Evolutionary conservation across 2,329 filamentous ascomycete genomes (phyloP), one percentile per base, ranked within the genome.

Genomic region (Fusarium haematococcum): DNA sequence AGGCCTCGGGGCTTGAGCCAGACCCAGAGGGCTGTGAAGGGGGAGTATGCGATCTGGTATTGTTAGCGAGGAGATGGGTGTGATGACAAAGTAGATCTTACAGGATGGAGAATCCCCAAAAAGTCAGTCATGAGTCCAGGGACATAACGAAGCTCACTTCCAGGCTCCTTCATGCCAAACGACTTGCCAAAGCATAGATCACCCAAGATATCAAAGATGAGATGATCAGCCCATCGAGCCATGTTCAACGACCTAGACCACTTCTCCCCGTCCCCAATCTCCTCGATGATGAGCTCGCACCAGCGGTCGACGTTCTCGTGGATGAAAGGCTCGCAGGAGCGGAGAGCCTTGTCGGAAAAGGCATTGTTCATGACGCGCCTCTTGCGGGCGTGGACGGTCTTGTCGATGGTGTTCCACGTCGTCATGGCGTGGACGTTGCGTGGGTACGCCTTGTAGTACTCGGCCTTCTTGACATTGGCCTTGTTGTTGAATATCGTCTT

Each of bases 1-100:
- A 79, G 66, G 0, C 77, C 77, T 23, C 73, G 68, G 0, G 76
- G 76, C n/a, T 78, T 79, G 13, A 78, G 65, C 77, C 77, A 79
- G 20, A 73, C 65, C 77, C 75, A 77, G 18, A 77, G 23, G 5
- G 67, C 27, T 8, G 73, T 64, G 23, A 78, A 69, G 0, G 77
- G 77, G 11, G 77, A 77, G 30, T 67, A 70, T 3, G 69, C 73
- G 32, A 78, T 74, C 77, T 78, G 5, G 0, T 5, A 20, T n/a
- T 2, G 30, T 16, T 25, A 20, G 16, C 7, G 4, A 39, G 5
- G 16, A 3, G 9, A 2, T 39, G 4, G 11, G 20, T 6, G 4
- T 43, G 27, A 10, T 8, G 4, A 27, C 16, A n/a, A 2, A 2
- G 13, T 0, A 4, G 2, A 1, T 20, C 62, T 66, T 66, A 75